A percentile compares a stretch with the other conserved stretches of the same genome.
Evolutionary conservation across 1,284 basidiomycete species (phyloP).

Genomic region (Lentinula novae-zelandiae): DNA sequence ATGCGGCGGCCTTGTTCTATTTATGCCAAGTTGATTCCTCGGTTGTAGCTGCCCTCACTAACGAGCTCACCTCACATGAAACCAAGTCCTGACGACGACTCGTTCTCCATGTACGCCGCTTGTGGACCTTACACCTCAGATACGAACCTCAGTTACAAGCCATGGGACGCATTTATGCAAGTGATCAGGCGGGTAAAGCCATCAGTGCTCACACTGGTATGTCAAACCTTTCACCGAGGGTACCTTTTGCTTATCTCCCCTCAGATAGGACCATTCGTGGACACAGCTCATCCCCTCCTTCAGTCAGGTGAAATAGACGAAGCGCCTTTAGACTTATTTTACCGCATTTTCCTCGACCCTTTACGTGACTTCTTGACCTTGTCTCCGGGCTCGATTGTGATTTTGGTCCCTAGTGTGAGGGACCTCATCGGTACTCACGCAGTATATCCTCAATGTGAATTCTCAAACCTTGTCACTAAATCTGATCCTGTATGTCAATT

Average conservation of each 20-base stretch:
- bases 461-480: slow-evolving; percentile 42
- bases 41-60: slow-evolving; percentile 45
- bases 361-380: slow-evolving; percentile 57
- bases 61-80: slow-evolving; percentile 34
- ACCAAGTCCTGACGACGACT: slow-evolving; percentile 28
- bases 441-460: slow-evolving; percentile 85
- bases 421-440: slow-evolving; percentile 81
- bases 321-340: slow-evolving; percentile 70
- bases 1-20: slow-evolving; percentile 19
- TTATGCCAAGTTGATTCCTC: slow-evolving; percentile 12
- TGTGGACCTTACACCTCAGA: slow-evolving; percentile 85
- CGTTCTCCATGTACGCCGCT: slow-evolving; percentile 67
- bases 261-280: slow-evolving; percentile 90
- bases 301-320: slow-evolving; percentile 67
- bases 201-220: slow-evolving; percentile 75
- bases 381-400: slow-evolving; percentile 65
- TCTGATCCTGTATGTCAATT: slow-evolving; percentile 44
- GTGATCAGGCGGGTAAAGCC: slow-evolving; percentile 62
- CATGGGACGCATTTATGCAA: slow-evolving; percentile 60
- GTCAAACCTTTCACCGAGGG: slow-evolving; percentile 22
- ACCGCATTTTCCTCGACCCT: slow-evolving; percentile 56
- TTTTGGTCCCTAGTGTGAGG: slow-evolving; percentile 80
- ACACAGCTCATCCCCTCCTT: slow-evolving; percentile 71
- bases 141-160: slow-evolving; percentile 70
- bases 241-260: slow-evolving; percentile 1